Evolutionary conservation across 495 filamentous ascomycete genomes (phyloP).

Genomic region (Trichoderma reesei): DNA sequence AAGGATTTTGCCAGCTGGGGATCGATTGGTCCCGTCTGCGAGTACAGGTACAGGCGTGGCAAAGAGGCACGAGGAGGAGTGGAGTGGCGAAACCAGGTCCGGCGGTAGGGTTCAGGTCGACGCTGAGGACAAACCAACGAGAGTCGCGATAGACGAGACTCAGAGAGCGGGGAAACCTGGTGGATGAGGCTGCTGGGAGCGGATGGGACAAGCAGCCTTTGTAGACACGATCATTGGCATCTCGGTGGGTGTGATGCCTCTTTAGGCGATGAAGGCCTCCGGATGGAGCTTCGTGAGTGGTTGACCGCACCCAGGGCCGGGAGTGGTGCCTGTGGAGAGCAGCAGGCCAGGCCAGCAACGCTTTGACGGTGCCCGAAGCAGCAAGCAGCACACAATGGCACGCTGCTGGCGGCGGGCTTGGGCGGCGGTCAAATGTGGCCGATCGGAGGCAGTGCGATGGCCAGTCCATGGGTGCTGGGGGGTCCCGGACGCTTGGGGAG

Average conservation of each 20-base stretch:
- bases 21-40: background rate
- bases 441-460: slow-evolving; percentile 3
- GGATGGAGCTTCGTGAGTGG: slow-evolving; percentile 5
- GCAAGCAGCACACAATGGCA: background rate
- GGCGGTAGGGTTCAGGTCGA: background rate
- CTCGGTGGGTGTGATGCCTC: background rate
- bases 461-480: background rate
- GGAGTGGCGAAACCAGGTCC: slow-evolving; percentile 5
- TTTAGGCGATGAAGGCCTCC: slow-evolving; percentile 5
- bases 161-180: background rate
- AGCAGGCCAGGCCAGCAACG: too few species aligned
- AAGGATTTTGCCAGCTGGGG: slow-evolving; percentile 1
- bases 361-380: background rate
- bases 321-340: background rate
- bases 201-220: background rate
- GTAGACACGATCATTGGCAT: slow-evolving; percentile 1
- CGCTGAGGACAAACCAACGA: background rate
- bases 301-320: background rate
- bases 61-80: background rate
- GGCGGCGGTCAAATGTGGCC: slow-evolving; percentile 7
- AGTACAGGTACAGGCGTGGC: background rate
- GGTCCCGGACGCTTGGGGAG: slow-evolving; percentile 6
- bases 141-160: background rate
- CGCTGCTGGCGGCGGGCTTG: background rate
- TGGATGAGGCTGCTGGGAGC: background rate